Evolutionary conservation across 352 stramenopile genomes (phyloP).

Genomic region (Phytopythium cucurbitacearum): DNA sequence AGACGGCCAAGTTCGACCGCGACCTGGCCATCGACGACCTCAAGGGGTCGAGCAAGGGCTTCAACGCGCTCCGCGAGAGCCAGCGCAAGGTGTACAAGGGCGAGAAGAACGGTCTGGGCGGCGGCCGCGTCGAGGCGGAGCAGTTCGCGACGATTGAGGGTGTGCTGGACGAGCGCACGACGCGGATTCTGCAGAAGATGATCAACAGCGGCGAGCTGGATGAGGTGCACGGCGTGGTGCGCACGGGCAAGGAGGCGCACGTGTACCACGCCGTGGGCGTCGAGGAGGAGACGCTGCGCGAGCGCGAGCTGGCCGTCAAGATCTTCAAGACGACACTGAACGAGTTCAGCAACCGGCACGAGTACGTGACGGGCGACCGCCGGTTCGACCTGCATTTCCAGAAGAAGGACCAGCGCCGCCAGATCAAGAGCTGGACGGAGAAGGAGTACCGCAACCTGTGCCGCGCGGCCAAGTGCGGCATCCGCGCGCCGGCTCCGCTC

Average conservation of each 20-base stretch:
- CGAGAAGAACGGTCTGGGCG: constrained; percentile 47
- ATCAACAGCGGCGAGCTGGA: constrained; percentile 65
- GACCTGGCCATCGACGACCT: constrained; percentile 21
- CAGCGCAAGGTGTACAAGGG: constrained; percentile 49
- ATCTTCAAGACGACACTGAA: constrained; percentile 85
- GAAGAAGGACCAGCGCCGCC: constrained; percentile 58
- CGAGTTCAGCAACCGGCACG: constrained; percentile 75
- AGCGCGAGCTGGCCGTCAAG: constrained; percentile 51
- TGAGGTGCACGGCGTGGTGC: constrained; percentile 69
- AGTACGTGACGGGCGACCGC: constrained; percentile 81
- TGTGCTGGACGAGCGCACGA: constrained; percentile 75
- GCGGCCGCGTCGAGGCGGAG: constrained; percentile 43
- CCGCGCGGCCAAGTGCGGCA: constrained; percentile 36
- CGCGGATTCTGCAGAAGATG: constrained; percentile 68
- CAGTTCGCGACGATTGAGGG: constrained; percentile 60
- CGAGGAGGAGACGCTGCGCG: constrained; percentile 31
- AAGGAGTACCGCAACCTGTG: constrained; percentile 71
- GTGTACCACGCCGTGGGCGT: constrained; percentile 71
- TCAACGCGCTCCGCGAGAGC: constrained; percentile 54
- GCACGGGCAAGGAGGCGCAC: constrained; percentile 80
- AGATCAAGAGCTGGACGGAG: constrained; percentile 73
- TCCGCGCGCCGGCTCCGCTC: constrained; percentile 38
- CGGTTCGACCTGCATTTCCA: constrained; percentile 75
- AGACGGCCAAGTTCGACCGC: constrained; percentile 29
- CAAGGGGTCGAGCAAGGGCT: constrained; percentile 23